Evolutionary conservation across 2,329 filamentous ascomycete genomes (phyloP), one percentile per base, ranked within the genome.

Genomic region (Colletotrichum gloeosporioides): DNA sequence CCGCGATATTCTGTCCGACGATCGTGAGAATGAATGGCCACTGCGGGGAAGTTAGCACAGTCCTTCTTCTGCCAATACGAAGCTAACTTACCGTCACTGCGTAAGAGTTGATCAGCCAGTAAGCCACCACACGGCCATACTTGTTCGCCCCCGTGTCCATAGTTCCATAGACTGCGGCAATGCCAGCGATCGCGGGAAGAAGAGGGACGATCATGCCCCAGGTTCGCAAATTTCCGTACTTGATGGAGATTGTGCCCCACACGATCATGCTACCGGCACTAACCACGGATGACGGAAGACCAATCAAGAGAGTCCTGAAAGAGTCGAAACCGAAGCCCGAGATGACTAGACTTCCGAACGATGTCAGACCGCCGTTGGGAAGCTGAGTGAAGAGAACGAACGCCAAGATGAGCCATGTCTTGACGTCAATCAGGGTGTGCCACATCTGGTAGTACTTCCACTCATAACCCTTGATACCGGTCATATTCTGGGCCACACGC

Each of bases 141-240:
- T 59, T 59, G 0, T 59, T 59, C 25, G 55, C 55, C 0, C 55
- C 55, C 3, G 55, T 59, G 8, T 59, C 16, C 55, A 59, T 59
- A 12, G 55, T 59, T 18, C 55, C 55, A 59, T 59, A 59, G 13
- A 59, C 55, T 1, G 55, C 55, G 0, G 55, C 25, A 29, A 59
- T 59, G 0, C 55, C 55, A 7, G 55, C 55, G 0, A 82, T 81
- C 16, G 80, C 80, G 8, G 79, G 79, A 8, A 81, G 63, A 27
- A 81, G 74, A 1, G 80, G 80, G n/a, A 81, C 39, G 25, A 80
- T 78, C 80, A 81, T 81, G 31, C 80, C 80, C 70, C 75, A 78
- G 4, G 80, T 81, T 29, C 80, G 78, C 39, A 81, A 72, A 31
- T 80, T 79, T 49, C 78, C 78, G 62, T 80, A 77, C 71, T 79